phyloP scores from a whole-genome alignment of 805 yeast species.

The Torulaspora gathmanii region DNA sequence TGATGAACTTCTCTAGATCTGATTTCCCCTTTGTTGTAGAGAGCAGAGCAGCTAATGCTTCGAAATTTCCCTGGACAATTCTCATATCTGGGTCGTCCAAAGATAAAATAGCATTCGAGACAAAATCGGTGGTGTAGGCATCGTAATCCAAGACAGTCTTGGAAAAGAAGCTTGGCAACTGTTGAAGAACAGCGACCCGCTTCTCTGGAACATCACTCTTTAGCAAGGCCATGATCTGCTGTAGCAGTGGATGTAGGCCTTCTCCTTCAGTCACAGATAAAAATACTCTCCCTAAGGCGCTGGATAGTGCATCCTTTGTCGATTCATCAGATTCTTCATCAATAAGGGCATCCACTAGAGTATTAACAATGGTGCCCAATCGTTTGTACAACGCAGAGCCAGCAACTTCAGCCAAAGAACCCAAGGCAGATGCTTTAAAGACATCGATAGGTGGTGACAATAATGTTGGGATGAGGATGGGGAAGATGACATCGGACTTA shows the following conservation, averaged over 20 bases:
- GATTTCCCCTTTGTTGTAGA: conserved; percentile 65
- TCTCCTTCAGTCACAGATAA: conserved; percentile 68
- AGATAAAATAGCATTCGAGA: conserved; percentile 60
- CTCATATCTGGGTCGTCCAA: conserved; percentile 64
- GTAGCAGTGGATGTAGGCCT: conserved; percentile 81
- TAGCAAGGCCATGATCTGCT: conserved; percentile 68
- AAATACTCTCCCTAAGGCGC: conserved; percentile 64
- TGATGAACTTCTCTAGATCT: conserved; percentile 67
- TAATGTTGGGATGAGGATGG: conserved; percentile 81
- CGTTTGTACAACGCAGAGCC: conserved; percentile 75
- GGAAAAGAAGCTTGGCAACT: conserved; percentile 68
- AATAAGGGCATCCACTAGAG: conserved; percentile 59
- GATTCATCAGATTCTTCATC: conserved; percentile 37
- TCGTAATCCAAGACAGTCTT: conserved; percentile 64
- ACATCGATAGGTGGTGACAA: conserved; percentile 75
- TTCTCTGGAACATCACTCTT: conserved; percentile 67
- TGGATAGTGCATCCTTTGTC: conserved; percentile 39
- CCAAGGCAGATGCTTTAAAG: conserved; percentile 81
- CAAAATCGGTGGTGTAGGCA: conserved; percentile 69
- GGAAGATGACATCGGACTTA: conserved; percentile 87
- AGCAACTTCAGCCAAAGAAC: conserved; percentile 84
- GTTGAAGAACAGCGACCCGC: conserved; percentile 58
- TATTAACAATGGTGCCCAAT: conserved; percentile 65
- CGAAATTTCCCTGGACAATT: conserved; percentile 62
- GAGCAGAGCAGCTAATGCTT: conserved; percentile 60